Conservation (phyloP, 23 red algal species). For the Agarophyton chilense region DNA sequence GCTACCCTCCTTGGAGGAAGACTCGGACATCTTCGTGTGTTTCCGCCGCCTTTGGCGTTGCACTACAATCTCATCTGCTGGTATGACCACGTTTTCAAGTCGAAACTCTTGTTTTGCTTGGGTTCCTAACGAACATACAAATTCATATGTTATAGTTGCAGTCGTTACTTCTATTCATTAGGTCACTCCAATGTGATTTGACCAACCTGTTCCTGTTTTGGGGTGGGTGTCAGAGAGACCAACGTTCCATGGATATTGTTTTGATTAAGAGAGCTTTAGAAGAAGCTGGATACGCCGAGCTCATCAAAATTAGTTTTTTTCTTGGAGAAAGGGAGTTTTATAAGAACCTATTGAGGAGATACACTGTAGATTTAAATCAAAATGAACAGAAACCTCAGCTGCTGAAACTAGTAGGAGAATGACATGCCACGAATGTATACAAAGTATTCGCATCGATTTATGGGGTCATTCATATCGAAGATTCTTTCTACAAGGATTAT, state of each 20-base stretch:
- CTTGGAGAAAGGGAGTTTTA: constrained; percentile 80
- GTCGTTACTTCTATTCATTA: neutral
- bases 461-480: constrained; percentile 86
- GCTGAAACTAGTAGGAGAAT: constrained; percentile 33
- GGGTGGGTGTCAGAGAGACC: constrained; percentile 77
- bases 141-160: neutral
- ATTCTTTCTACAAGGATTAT: constrained; percentile 93
- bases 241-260: constrained; percentile 91
- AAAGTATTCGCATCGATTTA: constrained; percentile 70
- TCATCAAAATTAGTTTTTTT: constrained; percentile 82
- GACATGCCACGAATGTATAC: constrained; percentile 88
- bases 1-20: no score
- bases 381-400: neutral
- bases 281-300: constrained; percentile 76
- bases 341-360: constrained; percentile 60
- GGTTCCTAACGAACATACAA: no score
- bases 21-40: no score
- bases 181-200: constrained; percentile 74
- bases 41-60: no score
- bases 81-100: neutral
- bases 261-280: constrained; percentile 81
- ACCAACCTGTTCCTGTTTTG: constrained; percentile 90
- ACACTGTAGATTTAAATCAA: constrained; percentile 92
- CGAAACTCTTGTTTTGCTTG: no score
- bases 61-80: neutral